Percentiles rank a stretch among this genome's conserved stretches.
phyloP scores from a whole-genome alignment of 2,329 filamentous ascomycete genomes.

The Talaromyces atroroseus region DNA sequence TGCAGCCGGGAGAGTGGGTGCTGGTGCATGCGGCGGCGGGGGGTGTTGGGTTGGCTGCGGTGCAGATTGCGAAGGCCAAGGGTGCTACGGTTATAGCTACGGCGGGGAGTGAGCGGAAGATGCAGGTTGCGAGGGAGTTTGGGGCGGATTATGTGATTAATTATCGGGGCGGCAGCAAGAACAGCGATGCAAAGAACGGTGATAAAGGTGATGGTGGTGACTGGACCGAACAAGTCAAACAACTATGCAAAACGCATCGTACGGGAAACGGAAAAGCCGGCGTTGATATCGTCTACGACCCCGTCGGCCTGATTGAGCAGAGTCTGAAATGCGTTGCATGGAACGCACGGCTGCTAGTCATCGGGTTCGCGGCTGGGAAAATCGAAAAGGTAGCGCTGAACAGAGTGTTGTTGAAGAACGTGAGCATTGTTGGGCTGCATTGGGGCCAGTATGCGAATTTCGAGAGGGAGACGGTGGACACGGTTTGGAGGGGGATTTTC shows the following conservation, averaged over 20 bases:
- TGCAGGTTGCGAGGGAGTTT: conserved; percentile 69
- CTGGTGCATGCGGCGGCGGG: conserved; percentile 89
- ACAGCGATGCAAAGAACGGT: background rate
- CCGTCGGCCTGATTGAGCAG: conserved; percentile 81
- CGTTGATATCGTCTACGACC: conserved; percentile 93
- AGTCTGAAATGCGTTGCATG: conserved; percentile 88
- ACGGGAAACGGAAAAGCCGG: conserved; percentile 63
- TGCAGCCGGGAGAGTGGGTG: conserved; percentile 78
- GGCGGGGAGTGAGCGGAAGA: conserved; percentile 72
- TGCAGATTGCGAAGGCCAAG: conserved; percentile 88
- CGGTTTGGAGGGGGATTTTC: conserved; percentile 79
- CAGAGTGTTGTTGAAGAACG: conserved; percentile 88
- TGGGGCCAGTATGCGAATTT: conserved; percentile 80
- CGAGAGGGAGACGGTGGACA: conserved; percentile 63
- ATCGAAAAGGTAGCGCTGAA: conserved; percentile 95
- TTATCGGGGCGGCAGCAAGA: conserved; percentile 55
- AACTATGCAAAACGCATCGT: conserved; percentile 47
- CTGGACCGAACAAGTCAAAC: conserved; percentile 66
- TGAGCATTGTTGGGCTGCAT: conserved; percentile 80
- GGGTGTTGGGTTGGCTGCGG: conserved; percentile 83
- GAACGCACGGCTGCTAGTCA: conserved; percentile 82
- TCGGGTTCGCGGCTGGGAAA: conserved; percentile 78
- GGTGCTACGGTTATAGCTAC: conserved; percentile 93
- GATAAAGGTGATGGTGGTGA: conserved; percentile 38
- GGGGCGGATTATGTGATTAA: conserved; percentile 81